Evolutionary conservation across 2,329 filamentous ascomycete genomes (phyloP), one percentile per base, ranked within the genome.

Genomic region (Scytalidium lignicola): DNA sequence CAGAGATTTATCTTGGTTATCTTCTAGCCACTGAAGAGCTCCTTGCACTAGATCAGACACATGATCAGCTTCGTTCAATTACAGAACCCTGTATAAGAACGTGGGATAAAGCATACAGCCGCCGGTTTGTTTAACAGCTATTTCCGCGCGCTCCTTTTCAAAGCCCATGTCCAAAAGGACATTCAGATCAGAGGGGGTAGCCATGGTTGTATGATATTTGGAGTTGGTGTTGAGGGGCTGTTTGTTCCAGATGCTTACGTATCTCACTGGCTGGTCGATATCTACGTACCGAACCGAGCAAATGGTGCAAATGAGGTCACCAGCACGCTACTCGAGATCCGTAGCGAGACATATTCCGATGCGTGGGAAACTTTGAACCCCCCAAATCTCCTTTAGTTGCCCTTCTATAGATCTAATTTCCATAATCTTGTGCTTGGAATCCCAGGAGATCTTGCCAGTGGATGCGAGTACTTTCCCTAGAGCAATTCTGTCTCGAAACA

Each of bases 21-120:
- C 81, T 65, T 95, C 91, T 1, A 99, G 80, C 93, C 93, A 99
- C 71, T 96, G 88, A 50, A 99, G 79, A 46, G 93, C 93, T 58
- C 85, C 86, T 65, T 93, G 86, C 43, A 96, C 88, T 92, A n/a
- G 4, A 23, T 45, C 44, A 59, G 48, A 46, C 7, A 9, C 2
- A 49, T 23, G n/a, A 37, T 55, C 39, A 60, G 58, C 7, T 53
- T 48, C 28, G 21, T 39, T 7, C 23, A 26, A 12, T 29, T 9
- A 26, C 10, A 26, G 23, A 6, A 26, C n/a, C n/a, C n/a, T n/a
- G 23, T 26, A 26, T 5, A 26, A 20, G 40, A 47, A 42, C 45
- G 29, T n/a, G 26, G 37, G 47, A 43, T 19, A 44, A 19, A 40
- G 73, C 86, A 70, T 74, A 90, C 90, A 71, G 50, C 87, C 87